Evolutionary conservation across 2,329 filamentous ascomycete species (phyloP).

Genomic region (Lasiodiplodia sp.): DNA sequence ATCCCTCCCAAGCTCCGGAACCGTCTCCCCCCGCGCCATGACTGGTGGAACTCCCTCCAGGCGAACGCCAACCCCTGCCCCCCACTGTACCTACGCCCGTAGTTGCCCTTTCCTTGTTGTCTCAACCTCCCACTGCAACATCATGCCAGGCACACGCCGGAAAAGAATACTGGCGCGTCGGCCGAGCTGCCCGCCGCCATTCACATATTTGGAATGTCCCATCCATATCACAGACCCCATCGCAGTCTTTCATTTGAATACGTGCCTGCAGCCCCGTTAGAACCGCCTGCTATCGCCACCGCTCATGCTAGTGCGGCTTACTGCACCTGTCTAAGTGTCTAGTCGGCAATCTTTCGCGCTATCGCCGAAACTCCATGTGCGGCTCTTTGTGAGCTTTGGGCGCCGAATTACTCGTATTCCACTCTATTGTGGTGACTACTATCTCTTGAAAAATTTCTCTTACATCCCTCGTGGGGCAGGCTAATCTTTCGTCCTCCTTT

Average conservation of each 20-base stretch:
- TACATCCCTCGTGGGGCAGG: neutral
- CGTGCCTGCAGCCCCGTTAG: neutral
- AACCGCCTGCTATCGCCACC: neutral
- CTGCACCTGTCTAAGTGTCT: neutral
- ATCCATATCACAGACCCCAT: slow-evolving; percentile 7
- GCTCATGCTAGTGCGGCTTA: neutral
- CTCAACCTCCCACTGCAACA: neutral
- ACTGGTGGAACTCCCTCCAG: no score
- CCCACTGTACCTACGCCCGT: neutral
- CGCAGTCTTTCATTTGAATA: slow-evolving; percentile 9
- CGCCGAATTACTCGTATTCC: neutral
- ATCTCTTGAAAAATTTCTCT: neutral
- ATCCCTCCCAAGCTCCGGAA: slow-evolving; percentile 10
- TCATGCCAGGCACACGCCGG: slow-evolving; percentile 1
- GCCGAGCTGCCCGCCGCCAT: slow-evolving; percentile 11
- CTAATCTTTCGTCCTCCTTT: neutral
- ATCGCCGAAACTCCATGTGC: slow-evolving; percentile 6
- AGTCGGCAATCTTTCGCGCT: slow-evolving; percentile 2
- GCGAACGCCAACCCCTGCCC: neutral
- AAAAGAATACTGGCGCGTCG: neutral
- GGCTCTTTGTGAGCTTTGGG: neutral
- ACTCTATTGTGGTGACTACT: neutral
- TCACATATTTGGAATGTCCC: neutral
- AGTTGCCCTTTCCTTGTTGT: no score
- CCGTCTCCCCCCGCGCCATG: no score